Evolutionary conservation across 805 yeast species (phyloP), one percentile per base, ranked within the genome.

Genomic region (Candida pseudofarinosa): DNA sequence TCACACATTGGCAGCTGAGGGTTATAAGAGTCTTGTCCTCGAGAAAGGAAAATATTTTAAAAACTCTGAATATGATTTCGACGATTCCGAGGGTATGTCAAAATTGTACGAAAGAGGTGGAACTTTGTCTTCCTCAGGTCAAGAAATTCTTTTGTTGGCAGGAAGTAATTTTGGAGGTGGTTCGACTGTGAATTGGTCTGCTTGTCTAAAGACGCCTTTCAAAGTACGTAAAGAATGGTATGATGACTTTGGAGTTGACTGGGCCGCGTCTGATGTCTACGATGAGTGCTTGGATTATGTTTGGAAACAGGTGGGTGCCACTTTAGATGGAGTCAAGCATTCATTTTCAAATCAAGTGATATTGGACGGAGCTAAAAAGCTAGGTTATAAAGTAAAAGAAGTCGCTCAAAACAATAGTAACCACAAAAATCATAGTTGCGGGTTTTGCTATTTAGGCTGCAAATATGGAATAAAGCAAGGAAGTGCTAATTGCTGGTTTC

Each of bases 131-230:
- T 49, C 73, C 6, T 40, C 33, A 5, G 69, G 67, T 46, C 65
- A 62, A 36, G 65, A 66, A 36, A 38, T 67, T 12, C 43, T 62
- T 8, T 46, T 74, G 2, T 52, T 76, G 36, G 79, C 81, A 0
- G 83, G 81, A 4, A 49, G 79, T 2, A 74, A 77, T 0, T 72
- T 78, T 42, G 83, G 83, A 4, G 83, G 82, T 12, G 82, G 82
- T 4, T 63, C 78, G 4, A 75, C 81, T 12, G 72, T 78, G 35
- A 78, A 78, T 58, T 78, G 83, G 83, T 69, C 76, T 10, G 81
- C 81, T 14, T 64, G 74, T 44, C 51, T 78, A 42, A 66, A 63
- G 33, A 73, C 81, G 0, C 77, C 78, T 1, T 73, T 69, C 55
- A 63, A 65, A 40, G 76, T 77, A 3, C 67, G 83, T 38, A 58